Percentiles rank a stretch among this genome's conserved stretches.
Conservation (phyloP, 805 yeast genomes). For the Hemisphaericaspora nanyangensis region DNA sequence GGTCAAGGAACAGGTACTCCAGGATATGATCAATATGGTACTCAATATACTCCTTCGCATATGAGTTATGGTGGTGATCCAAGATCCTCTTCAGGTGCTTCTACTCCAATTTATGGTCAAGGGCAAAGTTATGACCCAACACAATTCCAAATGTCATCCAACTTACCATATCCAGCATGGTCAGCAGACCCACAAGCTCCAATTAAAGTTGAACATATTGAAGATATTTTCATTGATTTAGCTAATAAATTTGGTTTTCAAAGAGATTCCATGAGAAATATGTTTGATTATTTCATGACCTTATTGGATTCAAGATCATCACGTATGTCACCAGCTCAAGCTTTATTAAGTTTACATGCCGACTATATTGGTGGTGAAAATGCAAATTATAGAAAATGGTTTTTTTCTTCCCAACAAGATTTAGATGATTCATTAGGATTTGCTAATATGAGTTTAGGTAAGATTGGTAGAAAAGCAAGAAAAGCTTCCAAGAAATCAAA, state of each 20-base stretch:
- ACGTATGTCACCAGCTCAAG: constrained; percentile 88
- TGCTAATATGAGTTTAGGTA: constrained; percentile 75
- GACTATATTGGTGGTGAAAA: constrained; percentile 87
- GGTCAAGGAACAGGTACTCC: constrained; percentile 52
- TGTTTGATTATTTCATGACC: constrained; percentile 86
- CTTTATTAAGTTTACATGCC: constrained; percentile 75
- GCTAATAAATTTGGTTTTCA: constrained; percentile 85
- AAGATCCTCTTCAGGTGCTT: constrained; percentile 88
- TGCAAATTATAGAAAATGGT: constrained; percentile 85
- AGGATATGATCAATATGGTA: constrained; percentile 63
- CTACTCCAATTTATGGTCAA: constrained; percentile 81
- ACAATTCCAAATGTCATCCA: constrained; percentile 65
- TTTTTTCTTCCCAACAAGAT: constrained; percentile 83
- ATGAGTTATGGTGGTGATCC: constrained; percentile 76
- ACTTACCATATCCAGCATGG: constrained; percentile 99
- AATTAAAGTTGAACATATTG: constrained; percentile 75
- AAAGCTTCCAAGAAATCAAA: constrained; percentile 78
- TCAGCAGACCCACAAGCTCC: constrained; percentile 93
- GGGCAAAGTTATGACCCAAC: constrained; percentile 58
- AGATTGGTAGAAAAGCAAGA: constrained; percentile 73
- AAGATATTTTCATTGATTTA: constrained; percentile 79
- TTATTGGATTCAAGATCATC: constrained; percentile 79
- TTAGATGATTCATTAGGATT: constrained; percentile 82
- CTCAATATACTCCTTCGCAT: constrained; percentile 81
- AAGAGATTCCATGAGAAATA: constrained; percentile 89